Base-by-base conservation (phyloP, 2,329 filamentous ascomycete genomes). In the Penicillium sp. region DNA sequence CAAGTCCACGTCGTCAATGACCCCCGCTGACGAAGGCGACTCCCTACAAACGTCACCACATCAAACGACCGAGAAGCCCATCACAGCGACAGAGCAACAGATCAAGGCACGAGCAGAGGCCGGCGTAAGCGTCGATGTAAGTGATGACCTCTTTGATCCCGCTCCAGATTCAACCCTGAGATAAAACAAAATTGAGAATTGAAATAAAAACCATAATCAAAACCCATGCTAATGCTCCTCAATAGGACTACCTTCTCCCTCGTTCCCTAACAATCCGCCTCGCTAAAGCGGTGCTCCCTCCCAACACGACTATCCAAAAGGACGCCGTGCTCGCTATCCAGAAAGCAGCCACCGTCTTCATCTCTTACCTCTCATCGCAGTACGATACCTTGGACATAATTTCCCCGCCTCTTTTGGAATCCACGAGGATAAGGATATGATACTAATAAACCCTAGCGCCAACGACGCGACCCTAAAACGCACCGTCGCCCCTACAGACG, bases 261-360 rank as follows among this genome's bases (percentile, higher is more conserved):
- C 83, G 83, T 55, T 82, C 82, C 5, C 79, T 85, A 65, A 80
- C 85, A 24, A 77, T 81, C 49, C 79, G 84, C 24, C 78, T 86
- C 18, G 82, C 83, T 12, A 85, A 85, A 69, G 81, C 83, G 51
- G 82, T 85, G 6, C 74, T 86, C 3, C 84, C 84, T 1, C 76
- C 84, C 4, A 86, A 86, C 67, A 86, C 84, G 15, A 79, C 81
- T 44, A 83, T 87, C 38, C 81, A 85, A 62, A 85, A 85, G 70
- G 84, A 87, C 71, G 84, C 84, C 10, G 71, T 86, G 4, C 71
- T 85, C 15, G 84, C 84, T 7, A 79, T 87, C 56, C 81, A 83
- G 46, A 86, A 86, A 65, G 82, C 82, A 56, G 84, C 84, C 26
- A 86, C 84, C 4, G 84, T 87, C 4, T 87, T 87, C 68, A 80